Base-by-base conservation (phyloP, 2,329 filamentous ascomycete species). In the Cladophialophora exuberans region DNA sequence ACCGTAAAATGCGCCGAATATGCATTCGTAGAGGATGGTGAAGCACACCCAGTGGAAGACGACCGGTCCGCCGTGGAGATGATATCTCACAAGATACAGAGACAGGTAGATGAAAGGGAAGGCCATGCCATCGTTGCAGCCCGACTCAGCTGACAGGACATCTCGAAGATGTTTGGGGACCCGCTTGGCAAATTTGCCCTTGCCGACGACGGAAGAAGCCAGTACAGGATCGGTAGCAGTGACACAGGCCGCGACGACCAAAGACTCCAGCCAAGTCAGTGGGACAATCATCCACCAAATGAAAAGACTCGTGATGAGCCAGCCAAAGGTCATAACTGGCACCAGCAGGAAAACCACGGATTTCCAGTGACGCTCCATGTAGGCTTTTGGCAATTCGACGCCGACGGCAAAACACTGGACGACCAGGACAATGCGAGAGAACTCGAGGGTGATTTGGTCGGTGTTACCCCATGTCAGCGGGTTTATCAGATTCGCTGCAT, bases 71-170 rank as follows among this genome's bases (percentile, higher is more conserved):
- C 88, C 84, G 63, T 88, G 72, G 23, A 84, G 84, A 60, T 87
- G 79, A 70, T 93, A 96, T 62, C 88, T 84, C 62, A 97, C 89
- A 42, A 97, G 82, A 72, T 97, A 97, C 25, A 97, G 78, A 1
- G 89, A 87, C 25, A 99, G 80, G 70, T 99, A 99, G 66, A 99
- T 84, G 72, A 99, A 99, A 0, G 94, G 94, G 69, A 99, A 99
- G 1, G 94, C 94, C 94, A 99, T 99, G 74, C 94, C 94, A 71
- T 99, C 94, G 80, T 99, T 99, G 76, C 94, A 99, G 25, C 94
- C 94, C 6, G 94, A 99, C 74, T 99, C 94, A 53, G 92, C 92
- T 3, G 94, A 99, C 10, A 99, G 79, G 47, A 99, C 70, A 74
- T 99, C 94, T 79, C 94, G 84, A 75, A 99, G 77, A 85, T 99